Percentiles rank a stretch among this genome's conserved stretches.
These are phyloP conservation scores for Aspergillus ellipticus DNA, from an alignment of 495 filamentous ascomycete species.

Conservation along the genomic window DNA sequence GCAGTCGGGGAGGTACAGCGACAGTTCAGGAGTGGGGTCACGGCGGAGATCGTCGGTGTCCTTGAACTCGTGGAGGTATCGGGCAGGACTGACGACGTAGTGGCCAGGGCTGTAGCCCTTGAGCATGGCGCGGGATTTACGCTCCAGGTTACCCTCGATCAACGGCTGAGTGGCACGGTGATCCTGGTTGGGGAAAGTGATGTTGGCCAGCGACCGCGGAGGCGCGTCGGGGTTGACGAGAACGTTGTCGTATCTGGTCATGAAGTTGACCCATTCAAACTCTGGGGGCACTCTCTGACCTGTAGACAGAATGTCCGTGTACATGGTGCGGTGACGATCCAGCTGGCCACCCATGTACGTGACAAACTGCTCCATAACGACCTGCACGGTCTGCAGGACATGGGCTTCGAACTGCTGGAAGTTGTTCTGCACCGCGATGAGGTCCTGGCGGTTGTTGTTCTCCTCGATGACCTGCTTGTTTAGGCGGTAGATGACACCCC, in stretches of 20 bases:
- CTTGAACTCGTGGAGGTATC: slow-evolving; percentile 94
- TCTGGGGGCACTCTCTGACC: slow-evolving; percentile 78
- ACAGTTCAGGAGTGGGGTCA: slow-evolving; percentile 81
- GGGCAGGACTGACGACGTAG: slow-evolving; percentile 82
- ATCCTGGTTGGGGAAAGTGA: slow-evolving; percentile 83
- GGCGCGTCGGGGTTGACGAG: slow-evolving; percentile 79
- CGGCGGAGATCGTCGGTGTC: slow-evolving; percentile 78
- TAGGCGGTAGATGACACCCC: slow-evolving; percentile 76
- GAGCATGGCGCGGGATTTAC: slow-evolving; percentile 77
- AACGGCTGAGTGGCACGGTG: slow-evolving; percentile 76
- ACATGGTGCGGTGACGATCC: slow-evolving; percentile 75
- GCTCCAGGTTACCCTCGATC: slow-evolving; percentile 82
- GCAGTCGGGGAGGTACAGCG: slow-evolving; percentile 91
- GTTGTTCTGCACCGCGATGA: slow-evolving; percentile 81
- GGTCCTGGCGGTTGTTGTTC: slow-evolving; percentile 88
- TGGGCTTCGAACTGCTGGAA: slow-evolving; percentile 88
- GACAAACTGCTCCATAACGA: slow-evolving; percentile 74
- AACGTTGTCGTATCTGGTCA: slow-evolving; percentile 58
- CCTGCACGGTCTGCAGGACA: slow-evolving; percentile 76
- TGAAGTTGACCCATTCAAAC: slow-evolving; percentile 89
- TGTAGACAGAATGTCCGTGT: slow-evolving; percentile 75
- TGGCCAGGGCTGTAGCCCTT: slow-evolving; percentile 74
- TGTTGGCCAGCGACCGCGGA: slow-evolving; percentile 63
- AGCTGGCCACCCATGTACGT: slow-evolving; percentile 71
- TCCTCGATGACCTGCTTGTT: slow-evolving; percentile 91